Evolutionary conservation across 768 basidiomycete genomes (phyloP), one percentile per base, ranked within the genome.

Genomic region (Termitomyces sp.): DNA sequence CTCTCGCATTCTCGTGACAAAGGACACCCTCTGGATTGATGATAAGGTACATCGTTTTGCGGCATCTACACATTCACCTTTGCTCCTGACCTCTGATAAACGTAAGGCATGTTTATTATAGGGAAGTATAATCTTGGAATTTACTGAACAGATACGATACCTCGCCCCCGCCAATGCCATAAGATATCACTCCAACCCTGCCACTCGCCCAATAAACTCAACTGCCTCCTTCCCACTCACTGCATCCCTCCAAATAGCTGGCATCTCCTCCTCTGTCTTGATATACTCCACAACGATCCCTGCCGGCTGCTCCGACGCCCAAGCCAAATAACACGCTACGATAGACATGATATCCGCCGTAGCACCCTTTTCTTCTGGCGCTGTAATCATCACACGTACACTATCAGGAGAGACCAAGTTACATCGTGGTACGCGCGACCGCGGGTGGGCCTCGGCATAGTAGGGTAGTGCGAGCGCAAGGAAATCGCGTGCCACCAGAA

Each of bases 401-500:
- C 41, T 41, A 25, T 68, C 65, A n/a, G 30, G 16, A 16, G 9
- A 16, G 3, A n/a, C 8, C 5, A 23, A 39, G 14, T 25, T 27
- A 16, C 19, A 51, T 40, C 12, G 1, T 10, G 39, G 17, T 17
- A 4, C 19, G 25, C 11, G 3, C 37, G 14, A 1, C 11, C 25
- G 53, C 25, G 63, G 61, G 37, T 55, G 59, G 7, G 61, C 61
- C 54, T 60, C 58, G 3, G 60, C 58, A 47, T 62, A 65, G 45
- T 73, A 67, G 2, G 77, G 78, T 42, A 79, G 59, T 17, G 72
- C 70, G 8, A 77, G 62, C 6, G 68, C 69, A 35, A 80, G 63
- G 61, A 79, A 78, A 58, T 79, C 78, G 25, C 79, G 70, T 8
- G 72, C 76, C 1, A 67, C 67, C 28, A 71, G 60, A 4, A 80